A percentile compares a stretch with the other conserved stretches of the same genome.
phyloP scores from a whole-genome alignment of 352 stramenopile genomes.

The Globisporangium ultimum region DNA sequence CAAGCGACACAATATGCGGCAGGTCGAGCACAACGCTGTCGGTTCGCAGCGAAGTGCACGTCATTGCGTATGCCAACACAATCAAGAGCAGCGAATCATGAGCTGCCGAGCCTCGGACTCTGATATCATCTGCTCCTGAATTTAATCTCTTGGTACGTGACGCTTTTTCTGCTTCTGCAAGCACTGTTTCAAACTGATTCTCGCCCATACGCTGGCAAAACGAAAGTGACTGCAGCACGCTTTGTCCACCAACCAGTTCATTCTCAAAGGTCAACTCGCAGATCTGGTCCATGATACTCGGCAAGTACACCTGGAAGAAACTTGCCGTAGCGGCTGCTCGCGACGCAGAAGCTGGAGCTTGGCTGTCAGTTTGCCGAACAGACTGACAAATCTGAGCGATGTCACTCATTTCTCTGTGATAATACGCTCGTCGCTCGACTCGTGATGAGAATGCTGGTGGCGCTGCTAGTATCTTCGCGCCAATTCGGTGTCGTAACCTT shows the following conservation, averaged over 20 bases:
- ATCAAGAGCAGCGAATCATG: conserved; percentile 16
- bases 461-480: conserved; percentile 24
- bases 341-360: no score
- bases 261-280: no score
- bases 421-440: conserved; percentile 11
- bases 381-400: background rate
- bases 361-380: no score
- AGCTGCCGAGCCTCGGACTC: background rate
- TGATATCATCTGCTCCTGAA: background rate
- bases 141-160: background rate
- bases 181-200: background rate
- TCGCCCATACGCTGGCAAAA: background rate
- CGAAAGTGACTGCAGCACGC: background rate
- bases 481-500: conserved; percentile 7
- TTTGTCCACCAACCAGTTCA: no score
- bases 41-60: conserved; percentile 19
- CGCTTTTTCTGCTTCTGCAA: background rate
- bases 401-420: conserved; percentile 7
- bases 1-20: conserved; percentile 6
- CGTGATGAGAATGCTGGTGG: conserved; percentile 22
- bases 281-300: background rate
- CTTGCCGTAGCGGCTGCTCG: no score
- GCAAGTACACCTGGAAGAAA: conserved; percentile 2
- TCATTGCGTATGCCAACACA: conserved; percentile 20
- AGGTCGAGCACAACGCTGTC: conserved; percentile 25